These are phyloP conservation scores for Linnemannia exigua DNA, from an alignment of 192 early-diverging fungal genomes.

Conservation along the genomic window DNA sequence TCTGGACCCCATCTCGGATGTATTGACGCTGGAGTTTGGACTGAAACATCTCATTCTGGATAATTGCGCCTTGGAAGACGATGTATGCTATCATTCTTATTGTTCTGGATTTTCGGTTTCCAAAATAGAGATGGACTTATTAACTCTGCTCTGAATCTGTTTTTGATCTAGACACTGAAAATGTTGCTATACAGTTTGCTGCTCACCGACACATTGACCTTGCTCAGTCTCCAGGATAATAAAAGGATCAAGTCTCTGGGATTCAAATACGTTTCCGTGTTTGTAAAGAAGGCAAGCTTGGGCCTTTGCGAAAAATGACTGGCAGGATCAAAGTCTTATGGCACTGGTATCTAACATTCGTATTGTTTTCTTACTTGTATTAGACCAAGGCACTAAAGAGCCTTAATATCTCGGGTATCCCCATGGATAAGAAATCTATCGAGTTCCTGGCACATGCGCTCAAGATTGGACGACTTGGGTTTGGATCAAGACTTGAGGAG, in stretches of 20 bases:
- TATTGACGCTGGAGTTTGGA: constrained; percentile 83
- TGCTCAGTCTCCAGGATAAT: constrained; percentile 80
- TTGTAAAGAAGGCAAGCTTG: constrained; percentile 72
- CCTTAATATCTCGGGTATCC: constrained; percentile 79
- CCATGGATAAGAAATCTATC: constrained; percentile 77
- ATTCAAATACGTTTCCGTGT: constrained; percentile 80
- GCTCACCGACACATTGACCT: constrained; percentile 72
- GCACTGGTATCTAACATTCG: background rate
- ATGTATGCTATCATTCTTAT: constrained; percentile 56
- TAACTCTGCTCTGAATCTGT: background rate
- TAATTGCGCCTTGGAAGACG: constrained; percentile 81
- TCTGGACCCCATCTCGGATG: constrained; percentile 79
- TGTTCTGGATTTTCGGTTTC: background rate
- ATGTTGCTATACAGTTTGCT: constrained; percentile 80
- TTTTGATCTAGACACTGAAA: constrained; percentile 63
- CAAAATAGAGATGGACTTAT: background rate
- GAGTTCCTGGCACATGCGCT: constrained; percentile 78
- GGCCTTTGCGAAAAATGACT: background rate
- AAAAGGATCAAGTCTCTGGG: constrained; percentile 77
- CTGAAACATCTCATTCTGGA: constrained; percentile 75
- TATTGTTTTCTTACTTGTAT: background rate
- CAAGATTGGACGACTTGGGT: constrained; percentile 49
- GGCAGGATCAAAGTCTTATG: background rate
- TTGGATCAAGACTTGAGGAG: constrained; percentile 59
- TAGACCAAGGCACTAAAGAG: constrained; percentile 73